These are phyloP conservation scores for Penicillium ochrochloron DNA, from an alignment of 495 filamentous ascomycete genomes.

Conservation along the genomic window DNA sequence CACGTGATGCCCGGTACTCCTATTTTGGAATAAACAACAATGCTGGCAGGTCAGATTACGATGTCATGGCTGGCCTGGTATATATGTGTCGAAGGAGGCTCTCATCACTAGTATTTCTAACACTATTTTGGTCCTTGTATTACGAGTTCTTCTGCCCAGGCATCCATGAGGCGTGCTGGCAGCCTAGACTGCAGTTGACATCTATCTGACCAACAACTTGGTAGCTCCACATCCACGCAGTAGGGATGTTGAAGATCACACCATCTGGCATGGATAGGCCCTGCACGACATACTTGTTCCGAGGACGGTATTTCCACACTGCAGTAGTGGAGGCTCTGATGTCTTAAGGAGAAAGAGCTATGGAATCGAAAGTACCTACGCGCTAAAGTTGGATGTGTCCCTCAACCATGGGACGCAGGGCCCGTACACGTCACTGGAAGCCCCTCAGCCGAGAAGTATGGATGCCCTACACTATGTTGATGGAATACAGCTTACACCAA, in stretches of 20 bases:
- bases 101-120: neutral
- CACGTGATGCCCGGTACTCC: conserved; percentile 40
- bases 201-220: neutral
- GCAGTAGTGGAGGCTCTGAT: conserved; percentile 9
- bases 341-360: neutral
- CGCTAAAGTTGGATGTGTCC: conserved; percentile 20
- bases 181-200: conserved; percentile 11
- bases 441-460: conserved; percentile 8
- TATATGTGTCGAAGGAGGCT: neutral
- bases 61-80: neutral
- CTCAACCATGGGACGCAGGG: conserved; percentile 20
- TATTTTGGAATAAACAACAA: conserved; percentile 26
- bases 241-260: conserved; percentile 19
- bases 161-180: conserved; percentile 14
- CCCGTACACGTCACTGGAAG: conserved; percentile 18
- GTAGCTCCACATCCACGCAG: conserved; percentile 7
- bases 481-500: too few relatives aligned
- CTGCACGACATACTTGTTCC: conserved; percentile 15
- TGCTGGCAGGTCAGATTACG: neutral
- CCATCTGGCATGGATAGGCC: conserved; percentile 7
- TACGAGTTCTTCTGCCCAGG: conserved; percentile 11
- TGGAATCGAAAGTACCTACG: neutral
- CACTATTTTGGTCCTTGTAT: too few relatives aligned
- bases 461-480: neutral
- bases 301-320: neutral